These are phyloP conservation scores for Mycena alexandri DNA, from an alignment of 768 basidiomycete species.

Conservation along the genomic window DNA sequence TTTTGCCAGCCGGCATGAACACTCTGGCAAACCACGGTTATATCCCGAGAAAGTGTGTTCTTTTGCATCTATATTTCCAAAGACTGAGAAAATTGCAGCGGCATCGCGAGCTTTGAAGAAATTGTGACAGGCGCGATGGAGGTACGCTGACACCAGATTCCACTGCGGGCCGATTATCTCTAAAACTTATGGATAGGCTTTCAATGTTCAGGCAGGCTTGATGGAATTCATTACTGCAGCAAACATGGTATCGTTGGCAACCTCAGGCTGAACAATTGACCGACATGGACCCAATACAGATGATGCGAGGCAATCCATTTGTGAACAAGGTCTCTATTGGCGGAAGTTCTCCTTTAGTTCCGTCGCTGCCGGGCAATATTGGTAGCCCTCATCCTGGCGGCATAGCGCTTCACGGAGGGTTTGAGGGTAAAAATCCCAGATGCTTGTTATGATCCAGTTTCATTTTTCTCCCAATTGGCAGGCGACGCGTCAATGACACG, in stretches of 20 bases:
- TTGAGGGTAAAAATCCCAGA: slow-evolving; percentile 24
- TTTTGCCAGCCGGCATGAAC: slow-evolving; percentile 31
- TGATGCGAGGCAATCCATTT: slow-evolving; percentile 32
- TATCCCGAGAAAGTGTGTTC: slow-evolving; percentile 31
- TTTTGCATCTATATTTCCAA: neutral
- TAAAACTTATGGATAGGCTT: slow-evolving; percentile 14
- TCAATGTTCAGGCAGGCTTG: slow-evolving; percentile 9
- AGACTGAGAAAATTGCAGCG: slow-evolving; percentile 18
- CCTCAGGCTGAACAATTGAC: slow-evolving; percentile 12
- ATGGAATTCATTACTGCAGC: slow-evolving; percentile 16
- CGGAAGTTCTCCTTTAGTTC: slow-evolving; percentile 18
- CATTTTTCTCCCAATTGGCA: slow-evolving; percentile 5
- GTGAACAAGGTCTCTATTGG: slow-evolving; percentile 30
- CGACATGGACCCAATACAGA: slow-evolving; percentile 10
- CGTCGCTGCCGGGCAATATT: slow-evolving; percentile 18
- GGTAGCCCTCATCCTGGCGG: slow-evolving; percentile 26
- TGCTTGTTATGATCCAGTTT: neutral
- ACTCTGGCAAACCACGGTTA: slow-evolving; percentile 29
- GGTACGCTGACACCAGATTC: slow-evolving; percentile 18
- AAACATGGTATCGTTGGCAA: slow-evolving; percentile 18
- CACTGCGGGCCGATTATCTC: neutral
- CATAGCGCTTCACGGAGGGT: slow-evolving; percentile 26
- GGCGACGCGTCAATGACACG: slow-evolving; percentile 35
- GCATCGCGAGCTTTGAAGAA: slow-evolving; percentile 32
- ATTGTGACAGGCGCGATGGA: slow-evolving; percentile 15